These are phyloP conservation scores for Nymphaea thermarum DNA, from an alignment of 164 flowering plant species.

Conservation along the genomic window DNA sequence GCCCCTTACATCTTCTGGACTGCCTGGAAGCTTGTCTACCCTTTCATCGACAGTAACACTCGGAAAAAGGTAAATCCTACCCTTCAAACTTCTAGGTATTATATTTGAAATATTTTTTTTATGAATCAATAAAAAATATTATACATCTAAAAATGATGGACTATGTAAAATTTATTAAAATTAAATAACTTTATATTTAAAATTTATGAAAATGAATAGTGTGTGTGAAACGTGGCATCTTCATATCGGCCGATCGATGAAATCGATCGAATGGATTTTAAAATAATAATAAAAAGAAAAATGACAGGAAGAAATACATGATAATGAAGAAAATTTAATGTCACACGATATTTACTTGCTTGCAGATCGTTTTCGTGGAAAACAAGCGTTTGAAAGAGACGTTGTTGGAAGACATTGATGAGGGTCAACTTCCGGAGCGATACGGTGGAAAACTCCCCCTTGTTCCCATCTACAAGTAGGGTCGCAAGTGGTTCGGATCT, in stretches of 20 bases:
- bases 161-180: too few species aligned
- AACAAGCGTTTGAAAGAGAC: constrained; percentile 41
- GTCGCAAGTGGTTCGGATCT: too few species aligned
- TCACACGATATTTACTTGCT: background rate
- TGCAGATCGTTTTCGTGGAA: constrained; percentile 68
- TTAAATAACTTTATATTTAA: too few species aligned
- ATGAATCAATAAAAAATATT: background rate
- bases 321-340: too few species aligned
- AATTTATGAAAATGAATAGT: too few species aligned
- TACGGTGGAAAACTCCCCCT: constrained; percentile 61
- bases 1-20: constrained; percentile 62
- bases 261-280: too few species aligned
- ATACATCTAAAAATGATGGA: too few species aligned
- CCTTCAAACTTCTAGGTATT: background rate
- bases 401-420: constrained; percentile 56
- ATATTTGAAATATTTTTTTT: background rate
- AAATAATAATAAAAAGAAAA: too few species aligned
- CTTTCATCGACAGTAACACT: constrained; percentile 67
- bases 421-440: constrained; percentile 51
- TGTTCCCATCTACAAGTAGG: constrained; percentile 31
- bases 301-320: too few species aligned
- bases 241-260: too few species aligned
- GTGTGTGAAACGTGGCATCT: too few species aligned
- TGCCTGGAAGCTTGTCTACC: constrained; percentile 64
- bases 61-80: constrained; percentile 46